A percentile compares a stretch with the other conserved stretches of the same genome.
These are phyloP conservation scores for Gaultheria prostrata DNA, from an alignment of 148 eudicot species.

Conservation along the genomic window DNA sequence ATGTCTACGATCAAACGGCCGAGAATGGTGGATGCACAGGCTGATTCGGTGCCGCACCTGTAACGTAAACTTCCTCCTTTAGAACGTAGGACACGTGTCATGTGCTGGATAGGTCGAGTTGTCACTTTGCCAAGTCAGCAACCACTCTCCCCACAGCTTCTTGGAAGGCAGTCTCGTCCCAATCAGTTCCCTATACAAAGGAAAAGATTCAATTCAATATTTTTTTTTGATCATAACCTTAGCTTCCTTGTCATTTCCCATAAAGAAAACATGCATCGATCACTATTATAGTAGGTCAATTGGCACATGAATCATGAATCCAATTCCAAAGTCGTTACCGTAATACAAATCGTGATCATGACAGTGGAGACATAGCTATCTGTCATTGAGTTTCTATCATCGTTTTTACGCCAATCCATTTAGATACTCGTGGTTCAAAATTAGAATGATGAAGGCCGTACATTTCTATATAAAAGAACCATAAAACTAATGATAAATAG, in stretches of 20 bases:
- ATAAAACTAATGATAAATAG: no score
- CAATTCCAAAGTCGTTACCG: no score
- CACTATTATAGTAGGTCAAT: neutral
- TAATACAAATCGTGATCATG: no score
- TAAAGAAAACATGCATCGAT: neutral
- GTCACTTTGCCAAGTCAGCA: slow-evolving; percentile 39
- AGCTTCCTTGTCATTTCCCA: slow-evolving; percentile 21
- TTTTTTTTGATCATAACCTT: slow-evolving; percentile 4
- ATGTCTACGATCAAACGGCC: neutral
- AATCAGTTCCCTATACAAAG: slow-evolving; percentile 51
- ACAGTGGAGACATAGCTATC: no score
- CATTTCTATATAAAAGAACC: no score
- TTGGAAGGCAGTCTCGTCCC: slow-evolving; percentile 62
- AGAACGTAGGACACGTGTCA: slow-evolving; percentile 5
- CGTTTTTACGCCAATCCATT: no score
- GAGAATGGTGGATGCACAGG: neutral
- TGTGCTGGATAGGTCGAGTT: neutral
- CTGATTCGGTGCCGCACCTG: neutral
- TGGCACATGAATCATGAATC: no score
- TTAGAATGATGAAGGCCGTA: no score
- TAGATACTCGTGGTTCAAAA: no score
- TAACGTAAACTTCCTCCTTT: neutral
- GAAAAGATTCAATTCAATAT: neutral
- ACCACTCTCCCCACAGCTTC: slow-evolving; percentile 64
- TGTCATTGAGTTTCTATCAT: no score